phyloP scores from a whole-genome alignment of 208 protist species.

The Trypanosoma theileri region DNA sequence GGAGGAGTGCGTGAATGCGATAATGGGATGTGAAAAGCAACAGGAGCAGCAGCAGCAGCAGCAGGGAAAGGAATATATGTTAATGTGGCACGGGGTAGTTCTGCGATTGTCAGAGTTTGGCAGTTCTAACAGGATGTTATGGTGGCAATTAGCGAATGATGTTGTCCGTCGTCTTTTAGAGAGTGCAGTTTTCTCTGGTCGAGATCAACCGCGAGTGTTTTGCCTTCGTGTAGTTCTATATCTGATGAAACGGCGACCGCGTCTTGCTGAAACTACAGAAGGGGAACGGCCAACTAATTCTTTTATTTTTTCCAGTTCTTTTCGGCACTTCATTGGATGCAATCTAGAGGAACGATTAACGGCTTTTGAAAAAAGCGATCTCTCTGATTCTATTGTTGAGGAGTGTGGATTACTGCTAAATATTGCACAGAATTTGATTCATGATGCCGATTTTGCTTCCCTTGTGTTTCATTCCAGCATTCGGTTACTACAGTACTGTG shows the following conservation, averaged over 20 bases:
- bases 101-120: slow-evolving; percentile 10
- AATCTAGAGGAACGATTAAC: not conserved
- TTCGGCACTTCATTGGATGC: slow-evolving; percentile 29
- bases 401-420: slow-evolving; percentile 27
- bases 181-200: not conserved
- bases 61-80: not conserved
- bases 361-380: not conserved
- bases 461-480: slow-evolving; percentile 36
- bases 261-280: slow-evolving; percentile 31
- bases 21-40: not conserved
- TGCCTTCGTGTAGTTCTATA: slow-evolving; percentile 28
- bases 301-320: slow-evolving; percentile 39
- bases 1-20: slow-evolving; percentile 15
- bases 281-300: slow-evolving; percentile 32
- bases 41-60: not conserved
- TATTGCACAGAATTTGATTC: slow-evolving; percentile 36
- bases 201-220: not conserved
- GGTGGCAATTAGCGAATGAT: slow-evolving; percentile 36
- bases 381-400: not conserved
- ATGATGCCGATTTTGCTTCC: slow-evolving; percentile 27
- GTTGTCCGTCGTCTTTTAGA: slow-evolving; percentile 28
- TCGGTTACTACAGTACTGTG: slow-evolving; percentile 32
- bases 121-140: slow-evolving; percentile 26
- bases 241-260: slow-evolving; percentile 41
- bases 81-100: slow-evolving; percentile 11